These are phyloP conservation scores for Amanita phalloides DNA, from an alignment of 768 basidiomycete genomes.

Conservation along the genomic window DNA sequence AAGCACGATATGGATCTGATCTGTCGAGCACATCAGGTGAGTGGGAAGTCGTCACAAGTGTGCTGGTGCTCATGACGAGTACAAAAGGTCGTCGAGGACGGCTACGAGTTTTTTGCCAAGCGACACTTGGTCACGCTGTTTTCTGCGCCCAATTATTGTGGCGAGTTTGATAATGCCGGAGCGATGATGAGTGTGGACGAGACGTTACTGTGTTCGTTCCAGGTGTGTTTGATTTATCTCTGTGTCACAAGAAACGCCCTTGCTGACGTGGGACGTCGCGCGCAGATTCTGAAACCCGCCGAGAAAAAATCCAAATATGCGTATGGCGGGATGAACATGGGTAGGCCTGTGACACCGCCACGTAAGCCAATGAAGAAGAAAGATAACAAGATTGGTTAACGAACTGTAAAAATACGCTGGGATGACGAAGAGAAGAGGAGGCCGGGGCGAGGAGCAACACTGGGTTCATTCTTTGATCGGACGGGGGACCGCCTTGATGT, in stretches of 20 bases:
- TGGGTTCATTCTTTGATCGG: neutral
- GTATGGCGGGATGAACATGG: conserved; percentile 79
- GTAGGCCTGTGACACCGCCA: conserved; percentile 87
- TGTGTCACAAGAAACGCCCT: neutral
- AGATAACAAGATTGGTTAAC: conserved; percentile 56
- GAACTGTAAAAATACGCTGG: neutral
- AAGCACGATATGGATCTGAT: conserved; percentile 99
- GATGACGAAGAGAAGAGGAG: neutral
- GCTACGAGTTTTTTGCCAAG: conserved; percentile 99
- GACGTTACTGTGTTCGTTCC: conserved; percentile 95
- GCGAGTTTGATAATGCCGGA: conserved; percentile 98
- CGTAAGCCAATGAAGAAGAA: conserved; percentile 93
- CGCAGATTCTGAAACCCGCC: conserved; percentile 93
- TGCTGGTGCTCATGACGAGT: neutral
- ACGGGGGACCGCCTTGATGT: neutral
- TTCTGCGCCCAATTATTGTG: conserved; percentile 92
- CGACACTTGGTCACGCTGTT: conserved; percentile 94
- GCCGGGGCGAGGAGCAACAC: neutral
- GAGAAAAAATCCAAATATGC: conserved; percentile 97
- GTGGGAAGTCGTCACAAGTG: conserved; percentile 15
- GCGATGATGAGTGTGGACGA: conserved; percentile 99
- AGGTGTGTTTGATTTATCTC: conserved; percentile 37
- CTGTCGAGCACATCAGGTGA: conserved; percentile 93
- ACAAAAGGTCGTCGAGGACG: conserved; percentile 88
- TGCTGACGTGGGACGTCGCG: conserved; percentile 1